phyloP scores from a whole-genome alignment of 23 red algal genomes.

The Gracilaria caudata region DNA sequence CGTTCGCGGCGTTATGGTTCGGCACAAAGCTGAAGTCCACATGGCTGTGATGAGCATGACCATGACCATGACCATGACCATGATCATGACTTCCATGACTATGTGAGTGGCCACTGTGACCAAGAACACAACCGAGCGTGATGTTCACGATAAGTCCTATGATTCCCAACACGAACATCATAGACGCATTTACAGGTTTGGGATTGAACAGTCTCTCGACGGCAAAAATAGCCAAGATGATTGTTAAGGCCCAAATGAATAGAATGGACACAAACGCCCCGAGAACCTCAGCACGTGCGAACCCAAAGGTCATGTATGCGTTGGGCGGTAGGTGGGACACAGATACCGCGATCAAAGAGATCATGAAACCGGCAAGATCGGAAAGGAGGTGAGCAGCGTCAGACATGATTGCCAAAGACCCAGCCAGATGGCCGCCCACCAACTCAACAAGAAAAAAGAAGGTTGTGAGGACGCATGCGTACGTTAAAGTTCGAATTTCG shows the following conservation, averaged over 20 bases:
- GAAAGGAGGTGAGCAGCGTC: slow-evolving; percentile 96
- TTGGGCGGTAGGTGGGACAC: slow-evolving; percentile 69
- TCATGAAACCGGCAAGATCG: slow-evolving; percentile 92
- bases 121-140: slow-evolving; percentile 77
- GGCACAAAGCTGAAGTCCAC: neutral
- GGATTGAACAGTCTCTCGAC: slow-evolving; percentile 74
- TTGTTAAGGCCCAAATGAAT: slow-evolving; percentile 90
- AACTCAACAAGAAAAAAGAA: slow-evolving; percentile 92
- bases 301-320: slow-evolving; percentile 78
- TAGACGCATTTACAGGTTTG: slow-evolving; percentile 73
- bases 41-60: slow-evolving; percentile 26
- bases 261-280: slow-evolving; percentile 90
- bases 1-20: neutral
- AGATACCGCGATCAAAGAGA: slow-evolving; percentile 86
- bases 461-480: slow-evolving; percentile 78
- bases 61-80: slow-evolving; percentile 41
- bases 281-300: slow-evolving; percentile 91
- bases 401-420: slow-evolving; percentile 95
- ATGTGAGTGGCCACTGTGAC: slow-evolving; percentile 34
- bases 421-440: slow-evolving; percentile 84
- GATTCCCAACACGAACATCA: slow-evolving; percentile 87
- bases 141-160: slow-evolving; percentile 90
- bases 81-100: slow-evolving; percentile 41
- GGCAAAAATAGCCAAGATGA: slow-evolving; percentile 65
- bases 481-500: slow-evolving; percentile 62